phyloP scores from a whole-genome alignment of 1,284 basidiomycete species.

The Apiotrichum veenhuisii region DNA sequence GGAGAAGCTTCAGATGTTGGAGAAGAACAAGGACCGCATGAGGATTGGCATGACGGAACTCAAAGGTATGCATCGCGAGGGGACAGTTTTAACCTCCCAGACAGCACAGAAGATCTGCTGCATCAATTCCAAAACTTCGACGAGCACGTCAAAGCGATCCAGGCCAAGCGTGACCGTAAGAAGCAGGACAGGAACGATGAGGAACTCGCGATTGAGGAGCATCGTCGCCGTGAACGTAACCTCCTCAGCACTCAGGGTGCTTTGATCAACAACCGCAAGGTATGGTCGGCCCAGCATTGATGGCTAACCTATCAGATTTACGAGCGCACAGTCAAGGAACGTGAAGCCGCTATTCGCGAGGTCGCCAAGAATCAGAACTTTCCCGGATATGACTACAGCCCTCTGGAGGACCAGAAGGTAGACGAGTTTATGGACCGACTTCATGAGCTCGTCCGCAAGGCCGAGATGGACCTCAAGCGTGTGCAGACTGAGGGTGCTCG shows the following conservation, averaged over 20 bases:
- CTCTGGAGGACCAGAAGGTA: conserved; percentile 39
- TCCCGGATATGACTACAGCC: conserved; percentile 61
- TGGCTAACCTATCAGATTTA: conserved; percentile 59
- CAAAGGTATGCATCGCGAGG: conserved; percentile 59
- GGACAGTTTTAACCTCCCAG: no score
- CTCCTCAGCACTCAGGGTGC: conserved; percentile 38
- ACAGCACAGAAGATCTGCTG: conserved; percentile 71
- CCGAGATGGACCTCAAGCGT: conserved; percentile 38
- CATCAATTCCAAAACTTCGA: conserved; percentile 69
- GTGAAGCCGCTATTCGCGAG: conserved; percentile 70
- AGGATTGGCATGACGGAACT: conserved; percentile 59
- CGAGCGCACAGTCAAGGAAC: conserved; percentile 64
- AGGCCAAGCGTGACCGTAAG: conserved; percentile 37
- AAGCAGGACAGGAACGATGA: conserved; percentile 34
- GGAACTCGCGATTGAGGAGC: conserved; percentile 36
- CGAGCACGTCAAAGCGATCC: conserved; percentile 45
- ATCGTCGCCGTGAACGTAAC: conserved; percentile 32
- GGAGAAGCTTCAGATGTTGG: conserved; percentile 62
- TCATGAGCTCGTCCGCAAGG: conserved; percentile 35
- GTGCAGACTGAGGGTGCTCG: conserved; percentile 33
- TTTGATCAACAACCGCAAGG: conserved; percentile 42
- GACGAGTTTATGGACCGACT: conserved; percentile 40
- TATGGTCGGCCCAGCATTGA: conserved; percentile 13
- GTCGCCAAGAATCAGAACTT: conserved; percentile 67
- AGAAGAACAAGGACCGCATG: conserved; percentile 63